Percentiles rank a stretch among this genome's conserved stretches.
Conservation (phyloP, 371 early-diverging fungal genomes). For the Saksenaea vasiformis region DNA sequence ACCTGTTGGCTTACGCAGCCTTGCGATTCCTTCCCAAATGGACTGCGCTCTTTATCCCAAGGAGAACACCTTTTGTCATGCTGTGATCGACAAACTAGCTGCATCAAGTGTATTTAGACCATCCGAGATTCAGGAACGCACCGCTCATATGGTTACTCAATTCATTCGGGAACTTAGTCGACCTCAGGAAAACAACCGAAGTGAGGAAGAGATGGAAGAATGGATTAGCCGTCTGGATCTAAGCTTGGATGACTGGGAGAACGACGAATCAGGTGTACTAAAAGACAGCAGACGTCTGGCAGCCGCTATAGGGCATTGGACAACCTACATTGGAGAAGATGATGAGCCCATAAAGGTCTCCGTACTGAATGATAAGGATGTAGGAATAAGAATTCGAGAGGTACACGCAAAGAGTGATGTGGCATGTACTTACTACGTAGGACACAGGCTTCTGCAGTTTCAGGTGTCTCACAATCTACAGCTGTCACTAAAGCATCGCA, state of each 20-base stretch:
- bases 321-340: conserved; percentile 31
- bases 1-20: conserved; percentile 29
- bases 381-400: conserved; percentile 41
- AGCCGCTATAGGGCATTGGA: conserved; percentile 42
- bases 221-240: conserved; percentile 55
- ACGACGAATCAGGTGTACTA: conserved; percentile 47
- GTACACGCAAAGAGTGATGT: conserved; percentile 15
- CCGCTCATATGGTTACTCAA: conserved; percentile 41
- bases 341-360: conserved; percentile 48
- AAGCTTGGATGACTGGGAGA: conserved; percentile 55
- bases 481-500: conserved; percentile 50
- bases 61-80: conserved; percentile 21
- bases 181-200: conserved; percentile 23
- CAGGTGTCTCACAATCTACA: conserved; percentile 49
- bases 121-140: conserved; percentile 48
- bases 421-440: too few species aligned
- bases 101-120: conserved; percentile 45
- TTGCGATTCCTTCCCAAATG: conserved; percentile 39
- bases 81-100: conserved; percentile 44
- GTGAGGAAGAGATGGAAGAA: conserved; percentile 41
- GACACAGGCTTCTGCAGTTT: conserved; percentile 34
- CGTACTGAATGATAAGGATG: conserved; percentile 47
- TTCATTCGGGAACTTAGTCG: conserved; percentile 37
- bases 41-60: conserved; percentile 45
- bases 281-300: conserved; percentile 31